Conservation (phyloP, 108 stramenopile genomes). For the Poteriospumella lacustris region DNA sequence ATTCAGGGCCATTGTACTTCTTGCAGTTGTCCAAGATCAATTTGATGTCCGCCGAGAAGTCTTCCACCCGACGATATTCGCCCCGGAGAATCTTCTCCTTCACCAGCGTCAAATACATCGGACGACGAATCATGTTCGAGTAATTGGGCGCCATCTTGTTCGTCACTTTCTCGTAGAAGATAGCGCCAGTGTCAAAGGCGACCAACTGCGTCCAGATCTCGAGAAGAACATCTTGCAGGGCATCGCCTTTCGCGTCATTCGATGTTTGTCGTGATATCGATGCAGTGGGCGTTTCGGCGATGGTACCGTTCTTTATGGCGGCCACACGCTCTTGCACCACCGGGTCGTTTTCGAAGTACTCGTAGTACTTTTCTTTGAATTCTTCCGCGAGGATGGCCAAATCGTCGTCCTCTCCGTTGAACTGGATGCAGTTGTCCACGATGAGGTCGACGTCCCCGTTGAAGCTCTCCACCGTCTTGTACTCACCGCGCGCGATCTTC, state of each 20-base stretch:
- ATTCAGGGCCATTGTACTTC: slow-evolving; percentile 72
- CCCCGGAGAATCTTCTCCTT: slow-evolving; percentile 46
- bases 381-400: background rate
- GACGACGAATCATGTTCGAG: slow-evolving; percentile 40
- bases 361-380: background rate
- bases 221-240: no score
- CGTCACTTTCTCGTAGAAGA: slow-evolving; percentile 74
- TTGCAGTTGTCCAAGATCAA: slow-evolving; percentile 73
- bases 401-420: background rate
- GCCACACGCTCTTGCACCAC: no score
- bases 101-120: slow-evolving; percentile 54
- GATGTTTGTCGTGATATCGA: no score
- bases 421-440: background rate
- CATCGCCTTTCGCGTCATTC: no score
- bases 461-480: background rate
- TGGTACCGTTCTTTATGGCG: no score
- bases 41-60: slow-evolving; percentile 68
- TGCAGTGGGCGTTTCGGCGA: no score
- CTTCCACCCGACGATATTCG: slow-evolving; percentile 55
- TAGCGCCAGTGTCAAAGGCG: slow-evolving; percentile 56
- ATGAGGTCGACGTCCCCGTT: background rate
- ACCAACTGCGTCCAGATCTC: no score
- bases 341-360: no score
- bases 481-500: background rate
- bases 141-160: slow-evolving; percentile 66